Base-by-base conservation (phyloP, 78 protist species). In the Capsaspora owczarzaki region DNA sequence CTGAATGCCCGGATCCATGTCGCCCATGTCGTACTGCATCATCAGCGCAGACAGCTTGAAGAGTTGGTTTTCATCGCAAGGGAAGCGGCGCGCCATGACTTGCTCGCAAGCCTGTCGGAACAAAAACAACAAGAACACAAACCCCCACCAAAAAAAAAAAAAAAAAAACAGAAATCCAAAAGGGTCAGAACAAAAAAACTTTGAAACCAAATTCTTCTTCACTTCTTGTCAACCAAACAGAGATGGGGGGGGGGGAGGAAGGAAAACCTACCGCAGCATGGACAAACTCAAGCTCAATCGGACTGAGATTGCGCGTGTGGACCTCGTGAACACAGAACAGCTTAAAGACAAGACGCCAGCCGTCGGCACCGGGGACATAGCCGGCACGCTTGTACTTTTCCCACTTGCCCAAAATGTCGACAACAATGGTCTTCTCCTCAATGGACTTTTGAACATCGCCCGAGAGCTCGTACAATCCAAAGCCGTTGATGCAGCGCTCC, bases 361-460 rank as follows among this genome's bases (percentile, higher is more conserved):
- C 33, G 5, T 25, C 37, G 31, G 4, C 42, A 19, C 20, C 72
- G 20, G 72, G 37, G 19, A 22, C 22, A 23, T 10, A 3, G 41
- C 72, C 72, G 42, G 27, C 35, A 4, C 35, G 35, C 14, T 37
- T 41, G 72, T 63, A 63, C 42, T 37, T n/a, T 14, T 71, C 77
- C 77, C 77, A 71, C 51, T 41, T 37, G 60, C 33, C 10, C 61
- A 71, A 38, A 4, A 71, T 60, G n/a, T 71, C 77, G 16, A 29
- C 10, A 4, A 71, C 46, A 10, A n/a, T 44, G 42, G 16, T 2
- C 51, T 44, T 41, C 40, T 71, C 77, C 60, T 71, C 77, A 5
- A 71, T 3, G 46, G 33, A 5, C 16, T 44, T 12, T 12, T 10
- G 3, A 41, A 6, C 12, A 25, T 31, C 40, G 60, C 37, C 35